phyloP scores from a whole-genome alignment of 2,329 filamentous ascomycete genomes.

The Fusarium tjaetaba region DNA sequence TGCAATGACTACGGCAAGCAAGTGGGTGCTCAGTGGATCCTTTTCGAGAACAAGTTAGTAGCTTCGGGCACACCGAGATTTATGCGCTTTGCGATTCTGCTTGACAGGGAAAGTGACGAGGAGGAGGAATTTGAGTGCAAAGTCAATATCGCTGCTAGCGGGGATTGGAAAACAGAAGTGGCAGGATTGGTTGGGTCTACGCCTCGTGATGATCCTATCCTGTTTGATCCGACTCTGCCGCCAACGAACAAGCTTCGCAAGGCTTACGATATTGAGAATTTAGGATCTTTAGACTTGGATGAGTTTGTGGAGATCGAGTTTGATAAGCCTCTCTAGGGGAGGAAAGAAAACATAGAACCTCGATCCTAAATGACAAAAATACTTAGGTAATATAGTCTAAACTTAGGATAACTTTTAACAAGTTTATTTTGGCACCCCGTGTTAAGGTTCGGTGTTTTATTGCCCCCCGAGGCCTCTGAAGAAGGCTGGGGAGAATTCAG shows the following conservation, averaged over 20 bases:
- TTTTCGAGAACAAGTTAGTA: slow-evolving; percentile 19
- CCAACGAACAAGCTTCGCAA: neutral
- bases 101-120: slow-evolving; percentile 31
- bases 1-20: slow-evolving; percentile 33
- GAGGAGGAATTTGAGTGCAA: slow-evolving; percentile 41
- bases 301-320: neutral
- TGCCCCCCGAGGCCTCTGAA: neutral
- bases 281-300: neutral
- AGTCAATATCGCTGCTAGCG: slow-evolving; percentile 42
- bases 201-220: slow-evolving; percentile 6
- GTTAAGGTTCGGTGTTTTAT: no score
- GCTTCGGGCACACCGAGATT: neutral
- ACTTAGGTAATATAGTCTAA: no score
- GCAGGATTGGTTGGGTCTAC: slow-evolving; percentile 42
- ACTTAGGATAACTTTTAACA: no score
- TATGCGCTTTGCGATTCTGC: neutral
- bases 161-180: slow-evolving; percentile 44
- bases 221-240: neutral
- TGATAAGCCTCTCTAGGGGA: neutral
- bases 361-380: no score
- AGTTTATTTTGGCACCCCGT: no score
- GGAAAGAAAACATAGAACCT: no score
- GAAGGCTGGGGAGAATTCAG: no score
- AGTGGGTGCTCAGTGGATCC: slow-evolving; percentile 28
- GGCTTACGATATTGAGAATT: neutral